Conservation (phyloP, 495 filamentous ascomycete species). For the Aspergillus biplanus region DNA sequence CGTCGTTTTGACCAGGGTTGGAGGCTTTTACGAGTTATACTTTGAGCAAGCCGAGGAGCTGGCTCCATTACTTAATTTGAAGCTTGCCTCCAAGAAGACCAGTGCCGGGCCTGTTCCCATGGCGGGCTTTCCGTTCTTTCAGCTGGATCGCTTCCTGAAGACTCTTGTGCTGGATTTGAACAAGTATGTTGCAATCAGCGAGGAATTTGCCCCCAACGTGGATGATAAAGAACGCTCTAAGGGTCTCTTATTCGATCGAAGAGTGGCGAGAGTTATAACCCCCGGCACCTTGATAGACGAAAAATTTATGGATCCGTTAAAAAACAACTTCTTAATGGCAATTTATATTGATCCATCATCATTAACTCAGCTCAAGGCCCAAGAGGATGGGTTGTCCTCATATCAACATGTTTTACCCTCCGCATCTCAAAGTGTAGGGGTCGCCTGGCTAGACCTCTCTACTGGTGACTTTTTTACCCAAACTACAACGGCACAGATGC, state of each 20-base stretch:
- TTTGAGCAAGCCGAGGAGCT: constrained; percentile 91
- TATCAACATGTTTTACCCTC: constrained; percentile 44
- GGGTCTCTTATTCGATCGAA: constrained; percentile 79
- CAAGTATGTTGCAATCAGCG: constrained; percentile 89
- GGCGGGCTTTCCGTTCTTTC: constrained; percentile 93
- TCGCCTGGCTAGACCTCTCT: constrained; percentile 94
- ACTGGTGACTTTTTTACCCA: constrained; percentile 94
- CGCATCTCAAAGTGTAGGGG: constrained; percentile 60
- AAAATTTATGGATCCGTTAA: constrained; percentile 89
- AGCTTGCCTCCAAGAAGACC: constrained; percentile 80
- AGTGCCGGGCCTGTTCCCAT: constrained; percentile 76
- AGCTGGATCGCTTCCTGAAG: constrained; percentile 90
- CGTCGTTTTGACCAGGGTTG: constrained; percentile 86
- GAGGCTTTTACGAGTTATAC: constrained; percentile 86
- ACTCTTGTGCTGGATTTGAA: constrained; percentile 88
- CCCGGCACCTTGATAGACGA: constrained; percentile 97
- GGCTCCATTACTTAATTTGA: constrained; percentile 83
- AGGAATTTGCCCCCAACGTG: constrained; percentile 78
- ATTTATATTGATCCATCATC: constrained; percentile 57
- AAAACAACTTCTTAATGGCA: constrained; percentile 89
- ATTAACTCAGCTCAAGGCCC: constrained; percentile 26
- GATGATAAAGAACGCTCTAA: constrained; percentile 69
- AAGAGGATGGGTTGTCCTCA: constrained; percentile 26
- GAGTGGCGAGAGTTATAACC: constrained; percentile 84
- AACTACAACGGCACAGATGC: constrained; percentile 67